Base-by-base conservation (phyloP, 306 rosid species). In the Begonia peltatifolia region DNA sequence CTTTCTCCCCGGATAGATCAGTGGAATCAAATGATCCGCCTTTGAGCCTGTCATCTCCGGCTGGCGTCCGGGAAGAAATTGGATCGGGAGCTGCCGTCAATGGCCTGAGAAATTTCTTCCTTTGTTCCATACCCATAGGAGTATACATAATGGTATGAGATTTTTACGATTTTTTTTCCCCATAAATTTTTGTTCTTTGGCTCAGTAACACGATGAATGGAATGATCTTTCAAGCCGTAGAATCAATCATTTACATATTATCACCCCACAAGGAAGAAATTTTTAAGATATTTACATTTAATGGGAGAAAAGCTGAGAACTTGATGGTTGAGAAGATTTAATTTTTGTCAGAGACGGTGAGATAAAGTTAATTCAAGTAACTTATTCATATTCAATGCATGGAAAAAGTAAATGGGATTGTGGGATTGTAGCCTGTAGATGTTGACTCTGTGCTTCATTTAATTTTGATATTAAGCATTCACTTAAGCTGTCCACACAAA, bases 61-160 rank as follows among this genome's bases (percentile, higher is more conserved):
- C 96, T 0, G 88, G 83, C 23, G 75, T 70, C 22, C 70, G 74
- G n/a, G 66, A 71, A 38, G 81, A 77, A 36, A 65, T 73, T 42
- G 58, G 66, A 60, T 83, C 96, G 2, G 62, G 42, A 9, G 78
- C 74, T 6, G 74, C 53, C 52, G 51, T 13, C 49, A 65, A 35
- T 9, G 63, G 73, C 58, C 61, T 57, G n/a, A 41, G 57, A 66
- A 60, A 69, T 15, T 71, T 72, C 16, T 44, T 61, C 62, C 12
- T 76, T 38, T 57, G 72, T 69, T 50, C 78, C 52, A 75, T 75
- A 61, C 85, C 87, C 84, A 81, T 81, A 83, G 92, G 62, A 73
- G 65, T 83, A 86, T 81, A 71, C 74, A 22, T 92, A 77, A 50
- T 63, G 73, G 76, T 83, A 83, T 75, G 87, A 76, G 63, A 66